These are phyloP conservation scores for Aphanocladium album DNA, from an alignment of 2,329 filamentous ascomycete genomes.

Conservation along the genomic window DNA sequence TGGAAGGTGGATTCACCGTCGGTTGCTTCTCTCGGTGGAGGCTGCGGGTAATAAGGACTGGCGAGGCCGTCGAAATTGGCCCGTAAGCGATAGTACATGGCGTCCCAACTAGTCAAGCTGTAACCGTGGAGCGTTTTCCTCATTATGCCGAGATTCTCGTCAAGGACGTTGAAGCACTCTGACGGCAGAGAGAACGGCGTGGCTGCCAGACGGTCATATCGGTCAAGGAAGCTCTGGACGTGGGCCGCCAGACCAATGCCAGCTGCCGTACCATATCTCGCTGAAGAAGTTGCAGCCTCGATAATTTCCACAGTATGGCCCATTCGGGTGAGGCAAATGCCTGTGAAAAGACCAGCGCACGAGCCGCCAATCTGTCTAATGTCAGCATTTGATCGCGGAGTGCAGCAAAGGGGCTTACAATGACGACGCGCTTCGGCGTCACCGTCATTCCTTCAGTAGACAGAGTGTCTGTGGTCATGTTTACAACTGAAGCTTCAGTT, in stretches of 20 bases:
- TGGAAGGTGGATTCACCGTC: neutral
- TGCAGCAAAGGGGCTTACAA: neutral
- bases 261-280: neutral
- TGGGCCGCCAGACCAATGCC: neutral
- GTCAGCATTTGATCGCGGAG: neutral
- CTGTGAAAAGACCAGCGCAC: neutral
- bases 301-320: neutral
- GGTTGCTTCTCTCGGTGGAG: neutral
- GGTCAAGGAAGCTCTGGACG: neutral
- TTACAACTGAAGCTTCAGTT: too few relatives aligned
- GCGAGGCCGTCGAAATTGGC: conserved; percentile 1
- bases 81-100: neutral
- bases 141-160: neutral
- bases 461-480: too few relatives aligned
- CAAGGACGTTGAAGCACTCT: neutral
- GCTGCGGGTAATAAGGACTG: neutral
- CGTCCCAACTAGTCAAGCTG: neutral
- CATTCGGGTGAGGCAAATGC: neutral
- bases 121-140: neutral
- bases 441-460: too few relatives aligned
- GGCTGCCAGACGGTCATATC: neutral
- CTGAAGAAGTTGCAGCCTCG: neutral
- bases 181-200: neutral
- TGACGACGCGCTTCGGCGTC: neutral
- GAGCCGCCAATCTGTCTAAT: neutral